phyloP scores from a whole-genome alignment of 495 filamentous ascomycete species.

The Rhypophila decipiens region DNA sequence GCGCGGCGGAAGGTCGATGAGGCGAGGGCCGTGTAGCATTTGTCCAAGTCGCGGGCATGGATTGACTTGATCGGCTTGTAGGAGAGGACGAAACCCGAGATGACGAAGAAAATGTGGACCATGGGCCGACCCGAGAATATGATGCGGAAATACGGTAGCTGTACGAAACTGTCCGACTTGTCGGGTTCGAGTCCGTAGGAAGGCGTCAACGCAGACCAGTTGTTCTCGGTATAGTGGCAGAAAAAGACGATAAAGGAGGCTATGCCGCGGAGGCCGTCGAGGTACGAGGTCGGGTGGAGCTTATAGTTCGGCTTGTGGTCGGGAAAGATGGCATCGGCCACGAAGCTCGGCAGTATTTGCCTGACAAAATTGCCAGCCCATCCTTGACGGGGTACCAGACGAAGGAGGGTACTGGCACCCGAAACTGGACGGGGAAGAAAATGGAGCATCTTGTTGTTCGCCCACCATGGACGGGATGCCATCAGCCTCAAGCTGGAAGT shows the following conservation, averaged over 20 bases:
- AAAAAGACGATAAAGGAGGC: slow-evolving; percentile 49
- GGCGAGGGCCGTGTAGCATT: slow-evolving; percentile 34
- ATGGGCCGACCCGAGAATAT: slow-evolving; percentile 60
- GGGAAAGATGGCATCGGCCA: slow-evolving; percentile 24
- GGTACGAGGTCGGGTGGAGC: slow-evolving; percentile 43
- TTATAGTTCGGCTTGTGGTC: slow-evolving; percentile 20
- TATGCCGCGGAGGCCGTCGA: slow-evolving; percentile 51
- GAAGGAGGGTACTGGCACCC: neutral
- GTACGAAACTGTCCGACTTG: slow-evolving; percentile 34
- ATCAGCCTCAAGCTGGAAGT: neutral
- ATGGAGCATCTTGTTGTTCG: slow-evolving; percentile 1
- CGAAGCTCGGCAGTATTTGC: slow-evolving; percentile 25
- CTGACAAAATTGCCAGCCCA: slow-evolving; percentile 12
- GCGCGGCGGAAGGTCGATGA: slow-evolving; percentile 60
- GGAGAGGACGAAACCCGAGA: slow-evolving; percentile 63
- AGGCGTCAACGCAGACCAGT: slow-evolving; percentile 27
- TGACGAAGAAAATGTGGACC: slow-evolving; percentile 70
- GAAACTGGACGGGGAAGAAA: slow-evolving; percentile 1
- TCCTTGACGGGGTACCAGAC: neutral
- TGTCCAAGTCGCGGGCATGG: slow-evolving; percentile 40
- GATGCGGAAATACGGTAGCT: slow-evolving; percentile 58
- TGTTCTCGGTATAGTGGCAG: slow-evolving; percentile 42
- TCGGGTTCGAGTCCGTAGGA: slow-evolving; percentile 40
- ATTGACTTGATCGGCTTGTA: slow-evolving; percentile 58
- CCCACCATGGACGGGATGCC: neutral